Evolutionary conservation across 2,329 filamentous ascomycete species (phyloP), one percentile per base, ranked within the genome.

Genomic region (Thyridium curvatum): DNA sequence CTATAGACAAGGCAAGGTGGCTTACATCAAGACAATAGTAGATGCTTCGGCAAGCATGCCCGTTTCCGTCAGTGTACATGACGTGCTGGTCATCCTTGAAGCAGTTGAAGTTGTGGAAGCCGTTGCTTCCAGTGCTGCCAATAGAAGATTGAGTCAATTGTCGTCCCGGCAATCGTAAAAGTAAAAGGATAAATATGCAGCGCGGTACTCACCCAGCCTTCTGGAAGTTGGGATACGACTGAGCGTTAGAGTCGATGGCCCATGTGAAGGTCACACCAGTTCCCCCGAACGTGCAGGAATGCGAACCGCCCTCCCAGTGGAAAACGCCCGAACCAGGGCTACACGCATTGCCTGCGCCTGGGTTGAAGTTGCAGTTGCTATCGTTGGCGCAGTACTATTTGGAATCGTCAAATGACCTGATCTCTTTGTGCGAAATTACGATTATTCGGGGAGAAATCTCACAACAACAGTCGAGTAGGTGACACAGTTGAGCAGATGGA

Each of bases 371-470:
- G 42, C 45, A 50, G 45, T 43, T 38, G 34, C 45, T 38, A 41
- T 49, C 47, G 39, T 49, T 49, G 40, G 41, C 37, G 43, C 47
- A 49, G 41, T 47, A 49, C 47, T 49, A 40, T 2, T 32, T 32
- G 12, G 12, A 13, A n/a, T 41, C 14, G 31, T 32, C 32, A 15
- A 36, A 4, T 18, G 4, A 10, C 10, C 18, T 33, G 18, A 18
- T 8, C 18, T 4, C 12, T n/a, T 10, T 35, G 33, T 32, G 16
- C 8, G 35, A 30, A 9, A 9, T 8, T 32, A 8, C 31, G 31
- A 32, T 7, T 8, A 18, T 18, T 3, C n/a, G n/a, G n/a, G 32
- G 18, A 32, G 18, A 35, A 8, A 29, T 37, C 35, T 34, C 35
- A 41, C 41, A 9, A 41, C 32, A 14, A 35, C 32, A 7, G 34